phyloP scores from a whole-genome alignment of 2,329 filamentous ascomycete genomes.

The Pseudopyrenochaeta lycopersici region DNA sequence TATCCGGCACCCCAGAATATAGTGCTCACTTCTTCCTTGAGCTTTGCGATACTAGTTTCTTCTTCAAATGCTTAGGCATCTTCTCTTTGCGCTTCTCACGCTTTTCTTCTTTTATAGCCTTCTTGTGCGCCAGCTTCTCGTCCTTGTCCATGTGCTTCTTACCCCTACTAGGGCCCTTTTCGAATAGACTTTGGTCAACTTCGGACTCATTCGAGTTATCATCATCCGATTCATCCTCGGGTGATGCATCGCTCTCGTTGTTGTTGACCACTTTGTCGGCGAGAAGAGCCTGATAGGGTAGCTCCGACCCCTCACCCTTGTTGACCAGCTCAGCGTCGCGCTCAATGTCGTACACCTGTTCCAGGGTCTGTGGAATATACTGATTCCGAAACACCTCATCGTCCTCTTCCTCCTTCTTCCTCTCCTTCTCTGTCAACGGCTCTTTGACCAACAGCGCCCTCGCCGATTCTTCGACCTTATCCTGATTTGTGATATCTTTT shows the following conservation, averaged over 20 bases:
- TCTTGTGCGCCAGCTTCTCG: constrained; percentile 86
- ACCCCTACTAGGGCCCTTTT: constrained; percentile 44
- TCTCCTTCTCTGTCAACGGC: constrained; percentile 59
- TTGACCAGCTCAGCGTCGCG: constrained; percentile 83
- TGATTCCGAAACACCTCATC: constrained; percentile 94
- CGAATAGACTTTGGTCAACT: constrained; percentile 43
- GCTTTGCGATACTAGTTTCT: constrained; percentile 75
- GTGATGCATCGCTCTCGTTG: constrained; percentile 55
- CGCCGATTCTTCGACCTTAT: constrained; percentile 68
- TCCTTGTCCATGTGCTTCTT: constrained; percentile 87
- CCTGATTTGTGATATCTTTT: constrained; percentile 63
- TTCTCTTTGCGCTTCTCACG: constrained; percentile 92
- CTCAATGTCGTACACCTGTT: constrained; percentile 96
- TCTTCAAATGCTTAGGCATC: constrained; percentile 96
- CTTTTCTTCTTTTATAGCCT: constrained; percentile 93
- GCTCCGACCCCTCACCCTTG: constrained; percentile 75
- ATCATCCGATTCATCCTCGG: constrained; percentile 25
- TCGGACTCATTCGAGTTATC: constrained; percentile 32
- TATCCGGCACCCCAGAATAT: background rate
- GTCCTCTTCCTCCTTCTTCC: constrained; percentile 73
- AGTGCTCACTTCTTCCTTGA: constrained; percentile 67
- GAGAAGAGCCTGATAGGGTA: constrained; percentile 86
- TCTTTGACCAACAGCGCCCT: constrained; percentile 72
- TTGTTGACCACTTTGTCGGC: constrained; percentile 68
- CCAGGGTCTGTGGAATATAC: constrained; percentile 94